Percentiles rank a stretch among this genome's conserved stretches.
phyloP scores from a whole-genome alignment of 805 yeast genomes.

The Metschnikowia hibisci region DNA sequence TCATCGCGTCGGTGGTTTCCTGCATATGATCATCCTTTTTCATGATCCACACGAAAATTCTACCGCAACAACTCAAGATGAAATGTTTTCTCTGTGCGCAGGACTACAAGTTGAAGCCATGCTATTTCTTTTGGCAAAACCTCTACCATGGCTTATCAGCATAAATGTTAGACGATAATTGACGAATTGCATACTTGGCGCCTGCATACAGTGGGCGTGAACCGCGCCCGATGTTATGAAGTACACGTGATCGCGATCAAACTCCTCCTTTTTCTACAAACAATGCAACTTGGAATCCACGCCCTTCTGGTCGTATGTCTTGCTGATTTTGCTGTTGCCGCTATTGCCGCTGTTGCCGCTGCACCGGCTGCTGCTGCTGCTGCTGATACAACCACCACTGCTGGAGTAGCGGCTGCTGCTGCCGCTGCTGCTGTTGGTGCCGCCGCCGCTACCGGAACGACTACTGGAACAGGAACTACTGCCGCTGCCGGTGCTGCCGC shows the following conservation, averaged over 20 bases:
- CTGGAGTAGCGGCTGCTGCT: conserved; percentile 17
- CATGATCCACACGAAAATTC: too few species aligned
- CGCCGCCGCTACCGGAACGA: conserved; percentile 13
- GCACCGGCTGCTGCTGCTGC: conserved; percentile 18
- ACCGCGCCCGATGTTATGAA: background rate
- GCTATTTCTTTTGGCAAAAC: too few species aligned
- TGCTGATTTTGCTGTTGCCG: conserved; percentile 13
- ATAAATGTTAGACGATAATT: too few species aligned
- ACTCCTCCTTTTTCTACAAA: background rate
- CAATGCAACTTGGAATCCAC: conserved; percentile 2
- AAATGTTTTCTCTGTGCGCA: too few species aligned
- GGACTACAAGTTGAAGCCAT: too few species aligned
- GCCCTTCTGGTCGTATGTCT: conserved; percentile 4
- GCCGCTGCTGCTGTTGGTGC: conserved; percentile 18
- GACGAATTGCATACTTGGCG: background rate
- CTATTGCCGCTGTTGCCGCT: conserved; percentile 17
- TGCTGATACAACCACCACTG: conserved; percentile 19
- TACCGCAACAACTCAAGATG: too few species aligned
- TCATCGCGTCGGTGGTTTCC: too few species aligned
- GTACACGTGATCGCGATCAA: conserved; percentile 1
- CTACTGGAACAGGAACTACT: conserved; percentile 15
- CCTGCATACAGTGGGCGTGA: background rate
- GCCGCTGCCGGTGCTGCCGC: conserved; percentile 17
- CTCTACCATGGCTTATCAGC: too few species aligned
- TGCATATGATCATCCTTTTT: too few species aligned